Evolutionary conservation across 108 stramenopile species (phyloP).

Genomic region (Cylindrotheca fusiformis): DNA sequence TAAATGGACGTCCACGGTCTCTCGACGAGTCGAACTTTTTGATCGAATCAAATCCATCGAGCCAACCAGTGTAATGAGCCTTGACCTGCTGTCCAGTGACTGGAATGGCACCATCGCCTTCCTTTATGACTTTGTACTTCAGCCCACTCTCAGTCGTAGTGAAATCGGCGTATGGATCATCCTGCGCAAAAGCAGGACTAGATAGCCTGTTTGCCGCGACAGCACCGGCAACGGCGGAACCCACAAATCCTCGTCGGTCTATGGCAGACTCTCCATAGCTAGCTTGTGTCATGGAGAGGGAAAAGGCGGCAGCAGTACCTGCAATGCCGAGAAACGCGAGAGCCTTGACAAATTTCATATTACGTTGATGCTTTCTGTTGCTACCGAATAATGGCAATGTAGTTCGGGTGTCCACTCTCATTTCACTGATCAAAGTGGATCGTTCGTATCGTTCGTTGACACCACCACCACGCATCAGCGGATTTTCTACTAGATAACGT

Average conservation of each 20-base stretch:
- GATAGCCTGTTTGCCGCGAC: constrained; percentile 19
- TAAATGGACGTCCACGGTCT: constrained; percentile 92
- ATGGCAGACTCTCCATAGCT: neutral
- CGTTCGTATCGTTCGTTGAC: no score
- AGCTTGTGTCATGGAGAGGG: constrained; percentile 24
- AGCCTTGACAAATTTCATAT: neutral
- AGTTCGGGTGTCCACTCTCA: no score
- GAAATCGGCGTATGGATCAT: constrained; percentile 57
- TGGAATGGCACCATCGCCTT: constrained; percentile 88
- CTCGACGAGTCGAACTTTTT: constrained; percentile 93
- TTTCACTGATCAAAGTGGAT: no score
- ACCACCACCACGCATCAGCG: no score
- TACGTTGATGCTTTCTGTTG: neutral
- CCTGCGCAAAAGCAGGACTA: constrained; percentile 32
- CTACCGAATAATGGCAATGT: no score
- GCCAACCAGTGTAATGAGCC: constrained; percentile 97
- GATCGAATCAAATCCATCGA: constrained; percentile 84
- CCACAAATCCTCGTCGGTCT: constrained; percentile 54
- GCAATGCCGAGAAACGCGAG: constrained; percentile 12
- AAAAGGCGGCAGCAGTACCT: constrained; percentile 22
- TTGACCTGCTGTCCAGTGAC: constrained; percentile 82
- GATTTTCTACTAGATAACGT: no score
- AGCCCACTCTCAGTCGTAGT: constrained; percentile 84
- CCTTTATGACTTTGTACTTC: constrained; percentile 84
- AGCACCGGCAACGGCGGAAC: constrained; percentile 24